Percentiles rank a stretch among this genome's conserved stretches.
Evolutionary conservation across 441 rosid genomes (phyloP).

Genomic region (Adansonia gregorii): DNA sequence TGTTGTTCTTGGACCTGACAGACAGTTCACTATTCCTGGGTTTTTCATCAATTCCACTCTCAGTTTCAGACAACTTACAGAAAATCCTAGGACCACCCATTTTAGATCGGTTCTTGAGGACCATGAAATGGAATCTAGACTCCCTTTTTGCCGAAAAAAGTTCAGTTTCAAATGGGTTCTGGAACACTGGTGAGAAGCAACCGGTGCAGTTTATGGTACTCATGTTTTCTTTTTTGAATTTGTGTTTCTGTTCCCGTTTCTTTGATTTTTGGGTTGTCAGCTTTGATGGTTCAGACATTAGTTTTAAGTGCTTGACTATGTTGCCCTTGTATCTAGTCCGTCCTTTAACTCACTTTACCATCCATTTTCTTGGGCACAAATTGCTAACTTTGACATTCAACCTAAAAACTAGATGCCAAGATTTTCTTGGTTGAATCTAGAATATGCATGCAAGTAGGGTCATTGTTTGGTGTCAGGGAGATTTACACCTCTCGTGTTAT

Average conservation of each 20-base stretch:
- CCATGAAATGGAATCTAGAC: conserved; percentile 26
- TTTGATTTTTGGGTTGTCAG: background rate
- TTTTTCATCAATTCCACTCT: conserved; percentile 41
- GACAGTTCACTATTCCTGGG: conserved; percentile 37
- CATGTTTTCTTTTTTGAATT: conserved; percentile 34
- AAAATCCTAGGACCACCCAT: conserved; percentile 34
- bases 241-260: background rate
- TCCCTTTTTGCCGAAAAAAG: conserved; percentile 29
- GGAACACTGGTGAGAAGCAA: conserved; percentile 36
- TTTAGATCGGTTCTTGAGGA: conserved; percentile 31
- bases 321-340: background rate
- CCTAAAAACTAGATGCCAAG: background rate
- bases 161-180: conserved; percentile 30
- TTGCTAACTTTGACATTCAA: background rate
- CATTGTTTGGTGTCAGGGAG: too few species aligned
- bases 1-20: conserved; percentile 49
- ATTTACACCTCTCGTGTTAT: too few species aligned
- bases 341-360: background rate
- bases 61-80: conserved; percentile 50
- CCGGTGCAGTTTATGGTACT: conserved; percentile 30
- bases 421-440: conserved; percentile 12
- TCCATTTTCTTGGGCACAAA: background rate
- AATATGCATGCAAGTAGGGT: background rate
- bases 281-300: background rate
- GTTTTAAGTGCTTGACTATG: background rate